Conservation (phyloP, 176 grass and related monocot genomes). For the Ananas comosus region DNA sequence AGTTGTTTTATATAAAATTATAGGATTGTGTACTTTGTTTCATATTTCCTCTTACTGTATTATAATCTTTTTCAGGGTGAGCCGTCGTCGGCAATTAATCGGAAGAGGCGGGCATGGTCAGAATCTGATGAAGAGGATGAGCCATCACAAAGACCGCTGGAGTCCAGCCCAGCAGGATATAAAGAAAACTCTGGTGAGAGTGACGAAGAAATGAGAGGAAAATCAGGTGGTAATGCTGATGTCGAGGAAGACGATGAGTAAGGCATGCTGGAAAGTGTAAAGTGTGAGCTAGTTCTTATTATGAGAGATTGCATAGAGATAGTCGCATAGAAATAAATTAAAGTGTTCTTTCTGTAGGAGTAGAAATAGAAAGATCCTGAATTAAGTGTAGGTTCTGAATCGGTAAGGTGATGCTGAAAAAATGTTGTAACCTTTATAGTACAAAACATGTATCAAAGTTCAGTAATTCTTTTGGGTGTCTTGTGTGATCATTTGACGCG, state of each 20-base stretch:
- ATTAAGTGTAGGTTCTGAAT: too few species aligned
- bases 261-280: background rate
- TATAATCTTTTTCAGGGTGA: constrained; percentile 35
- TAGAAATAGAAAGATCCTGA: too few species aligned
- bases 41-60: background rate
- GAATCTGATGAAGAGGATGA: constrained; percentile 91
- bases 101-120: constrained; percentile 81
- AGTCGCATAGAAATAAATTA: too few species aligned
- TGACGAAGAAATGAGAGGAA: constrained; percentile 27
- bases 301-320: too few species aligned
- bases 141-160: constrained; percentile 22
- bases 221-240: constrained; percentile 12
- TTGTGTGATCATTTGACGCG: too few species aligned
- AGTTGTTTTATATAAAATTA: too few species aligned
- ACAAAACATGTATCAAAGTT: too few species aligned
- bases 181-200: constrained; percentile 34
- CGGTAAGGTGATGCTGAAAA: too few species aligned
- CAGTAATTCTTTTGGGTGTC: too few species aligned
- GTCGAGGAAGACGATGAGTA: constrained; percentile 31
- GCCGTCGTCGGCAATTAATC: constrained; percentile 38
- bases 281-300: too few species aligned
- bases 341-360: too few species aligned
- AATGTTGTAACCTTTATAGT: too few species aligned
- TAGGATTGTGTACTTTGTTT: background rate
- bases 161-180: constrained; percentile 19